Evolutionary conservation across 495 filamentous ascomycete species (phyloP), one percentile per base, ranked within the genome.

Genomic region (Tuber microsphaerosporum): DNA sequence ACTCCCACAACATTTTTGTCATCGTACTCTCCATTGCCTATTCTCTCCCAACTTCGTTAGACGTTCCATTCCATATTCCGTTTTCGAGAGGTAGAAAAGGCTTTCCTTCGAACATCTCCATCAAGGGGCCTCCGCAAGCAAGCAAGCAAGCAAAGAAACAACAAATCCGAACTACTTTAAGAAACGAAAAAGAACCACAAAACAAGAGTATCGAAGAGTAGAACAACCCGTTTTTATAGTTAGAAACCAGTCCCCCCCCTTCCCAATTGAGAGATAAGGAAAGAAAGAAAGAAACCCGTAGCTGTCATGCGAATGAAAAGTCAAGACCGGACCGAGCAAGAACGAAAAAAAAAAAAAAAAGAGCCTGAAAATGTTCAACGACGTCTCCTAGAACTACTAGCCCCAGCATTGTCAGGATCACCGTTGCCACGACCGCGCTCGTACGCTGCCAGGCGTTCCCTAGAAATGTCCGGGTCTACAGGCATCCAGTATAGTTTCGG

Each of bases 401-500:
- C 22, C 48, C 26, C 51, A 16, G 48, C 48, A 0, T 45, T 45
- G 44, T n/a, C 56, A 65, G 56, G 16, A 65, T 61, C 26, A 31
- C 22, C 4, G 22, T 61, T 26, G n/a, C n/a, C 51, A 65, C 56
- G 56, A 34, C 56, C 26, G 56, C 56, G 56, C 7, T 65, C 56
- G 31, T 65, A 19, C 16, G 41, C 73, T 39, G 80, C 80, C 72
- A 83, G 61, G 56, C 81, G 69, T 42, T 77, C 75, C 71, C 73
- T 48, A 19, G 81, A 76, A 46, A 87, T 82, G 10, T 82, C 79
- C 9, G 87, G 85, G 20, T 84, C 76, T 12, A 89, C 88, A 5
- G 88, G 88, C 34, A 89, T 85, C 80, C 86, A 93, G 82, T 92
- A 92, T 20, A 93, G 83, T 76, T 91, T 92, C 26, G 91, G 91